Evolutionary conservation across 345 rosid species (phyloP), one percentile per base, ranked within the genome.

Genomic region (Brassica nigra): DNA sequence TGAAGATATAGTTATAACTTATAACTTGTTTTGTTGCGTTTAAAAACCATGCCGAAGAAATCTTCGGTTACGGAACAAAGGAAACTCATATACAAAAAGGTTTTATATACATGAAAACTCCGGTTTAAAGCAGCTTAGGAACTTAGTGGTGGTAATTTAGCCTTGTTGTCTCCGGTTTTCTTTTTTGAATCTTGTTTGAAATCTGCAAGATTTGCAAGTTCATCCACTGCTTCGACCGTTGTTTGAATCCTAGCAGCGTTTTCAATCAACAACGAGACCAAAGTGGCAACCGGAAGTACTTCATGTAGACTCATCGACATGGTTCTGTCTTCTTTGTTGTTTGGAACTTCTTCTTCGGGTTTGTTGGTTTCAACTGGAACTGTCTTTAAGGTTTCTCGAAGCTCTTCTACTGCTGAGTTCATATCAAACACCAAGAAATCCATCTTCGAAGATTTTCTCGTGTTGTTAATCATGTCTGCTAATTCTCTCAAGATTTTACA

Each of bases 271-370:
- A 91, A 66, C 1, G 90, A 82, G 29, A 85, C 90, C 39, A 87
- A 33, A 42, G 94, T 91, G 33, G 85, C 85, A 14, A 88, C 84
- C 0, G 91, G 90, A 78, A 93, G 84, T 72, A 90, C 75, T 70
- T 85, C 90, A 77, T 85, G 76, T 71, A 89, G 58, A n/a, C 89
- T 75, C 67, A 75, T 77, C 6, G 68, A 0, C 28, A 58, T 58
- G 39, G 57, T 59, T 71, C 33, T 79, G 15, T 71, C 80, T 76
- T 70, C 80, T 64, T 78, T 57, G 23, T 29, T 52, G 11, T 30
- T 71, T 73, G 68, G 14, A 30, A 39, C 82, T 55, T 64, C 82
- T 29, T 76, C 82, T 36, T 61, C 80, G 39, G 67, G 61, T 28
- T 74, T 74, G 37, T 76, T 74, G 15, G 15, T 6, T 49, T 76